These are phyloP conservation scores for Guyanaporus albipodus DNA, from an alignment of 768 basidiomycete genomes.

Conservation along the genomic window DNA sequence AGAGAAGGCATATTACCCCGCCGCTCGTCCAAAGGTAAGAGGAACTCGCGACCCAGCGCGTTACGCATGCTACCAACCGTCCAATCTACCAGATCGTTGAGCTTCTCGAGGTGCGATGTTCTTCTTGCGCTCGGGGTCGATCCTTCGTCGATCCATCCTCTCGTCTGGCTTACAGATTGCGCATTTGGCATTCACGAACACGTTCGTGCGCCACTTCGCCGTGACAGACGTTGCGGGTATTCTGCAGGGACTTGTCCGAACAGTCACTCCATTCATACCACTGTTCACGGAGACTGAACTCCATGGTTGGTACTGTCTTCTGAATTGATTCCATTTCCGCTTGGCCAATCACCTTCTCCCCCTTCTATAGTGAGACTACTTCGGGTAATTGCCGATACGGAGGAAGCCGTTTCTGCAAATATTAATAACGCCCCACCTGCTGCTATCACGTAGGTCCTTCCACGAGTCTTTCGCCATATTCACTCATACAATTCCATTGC, in stretches of 20 bases:
- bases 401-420: neutral
- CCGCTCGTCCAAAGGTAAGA: slow-evolving; percentile 46
- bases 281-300: slow-evolving; percentile 23
- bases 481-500: neutral
- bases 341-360: no score
- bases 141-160: neutral
- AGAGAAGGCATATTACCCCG: slow-evolving; percentile 49
- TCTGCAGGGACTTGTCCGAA: slow-evolving; percentile 17
- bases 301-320: slow-evolving; percentile 17
- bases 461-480: neutral
- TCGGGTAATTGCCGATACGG: slow-evolving; percentile 12
- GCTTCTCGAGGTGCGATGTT: slow-evolving; percentile 42
- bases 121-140: neutral
- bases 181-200: slow-evolving; percentile 11
- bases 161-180: slow-evolving; percentile 20
- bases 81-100: slow-evolving; percentile 42
- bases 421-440: no score
- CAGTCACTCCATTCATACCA: slow-evolving; percentile 19
- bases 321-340: neutral
- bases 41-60: neutral
- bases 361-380: slow-evolving; percentile 18
- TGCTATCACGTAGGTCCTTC: slow-evolving; percentile 11
- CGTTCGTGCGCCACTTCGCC: slow-evolving; percentile 3
- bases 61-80: slow-evolving; percentile 1
- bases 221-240: slow-evolving; percentile 3